Base-by-base conservation (phyloP, 2,329 filamentous ascomycete species). In the Beauveria caledonica region DNA sequence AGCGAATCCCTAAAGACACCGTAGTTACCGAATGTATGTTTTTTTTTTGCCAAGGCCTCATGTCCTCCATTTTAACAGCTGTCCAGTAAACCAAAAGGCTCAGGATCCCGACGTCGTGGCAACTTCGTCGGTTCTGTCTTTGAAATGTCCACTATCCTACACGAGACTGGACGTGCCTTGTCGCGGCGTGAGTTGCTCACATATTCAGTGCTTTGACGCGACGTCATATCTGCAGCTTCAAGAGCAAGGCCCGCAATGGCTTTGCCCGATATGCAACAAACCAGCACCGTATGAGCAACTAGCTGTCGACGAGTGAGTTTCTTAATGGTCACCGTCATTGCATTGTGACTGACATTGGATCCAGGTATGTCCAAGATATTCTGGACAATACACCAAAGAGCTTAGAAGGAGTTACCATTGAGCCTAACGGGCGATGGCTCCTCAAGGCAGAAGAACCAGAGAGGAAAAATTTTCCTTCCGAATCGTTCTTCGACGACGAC, bases 181-280 rank as follows among this genome's bases (percentile, higher is more conserved):
- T 66, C 86, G 94, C 39, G 90, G 90, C 4, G 80, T 85, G 3
- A 76, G 86, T 39, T 99, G 94, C 75, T 87, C 84, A 3, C 94
- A 99, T 72, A 89, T 94, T 27, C 91, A 96, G 70, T 99, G 94
- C 71, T 99, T 97, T 67, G 94, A 99, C 72, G 93, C 89, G 3
- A 87, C 85, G 3, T 95, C 91, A 2, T 99, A 97, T 70, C 80
- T 99, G 21, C 90, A 96, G 67, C 77, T 99, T 29, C 93, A 97
- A 71, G 92, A 97, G 71, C 94, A 99, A 76, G 93, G 91, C 0
- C 94, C 94, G 0, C 95, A 94, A 19, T 99, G 94, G 94, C 80
- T 86, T n/a, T 99, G 94, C 68, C 94, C 94, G 0, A 87, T 97
- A 23, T 99, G 94, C 77, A 93, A 88, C 73, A 95, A 92, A 69